Conservation (phyloP, 805 yeast genomes). For the Kluyveromyces wickerhamii region DNA sequence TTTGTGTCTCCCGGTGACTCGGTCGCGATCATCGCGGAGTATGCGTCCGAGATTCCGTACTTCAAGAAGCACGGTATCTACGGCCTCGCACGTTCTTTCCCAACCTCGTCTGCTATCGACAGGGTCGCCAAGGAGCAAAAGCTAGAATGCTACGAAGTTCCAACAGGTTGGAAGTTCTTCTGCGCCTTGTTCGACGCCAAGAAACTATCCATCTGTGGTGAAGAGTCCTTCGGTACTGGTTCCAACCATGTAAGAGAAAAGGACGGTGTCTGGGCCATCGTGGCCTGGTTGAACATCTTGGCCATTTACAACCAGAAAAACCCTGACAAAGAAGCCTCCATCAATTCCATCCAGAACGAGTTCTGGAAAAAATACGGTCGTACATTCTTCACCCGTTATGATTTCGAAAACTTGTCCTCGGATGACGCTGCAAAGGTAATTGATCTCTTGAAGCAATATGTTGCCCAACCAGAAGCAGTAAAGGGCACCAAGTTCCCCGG, state of each 20-base stretch:
- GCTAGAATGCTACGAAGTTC: conserved; percentile 81
- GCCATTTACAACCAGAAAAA: conserved; percentile 67
- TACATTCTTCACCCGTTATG: conserved; percentile 94
- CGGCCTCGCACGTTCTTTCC: conserved; percentile 96
- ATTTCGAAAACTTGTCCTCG: conserved; percentile 73
- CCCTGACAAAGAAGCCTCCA: conserved; percentile 55
- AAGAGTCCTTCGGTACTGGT: conserved; percentile 97
- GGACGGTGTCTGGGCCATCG: conserved; percentile 96
- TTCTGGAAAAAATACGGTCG: conserved; percentile 94
- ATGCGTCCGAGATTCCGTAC: conserved; percentile 88
- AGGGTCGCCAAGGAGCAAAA: conserved; percentile 76
- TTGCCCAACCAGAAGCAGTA: conserved; percentile 31
- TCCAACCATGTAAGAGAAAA: conserved; percentile 95
- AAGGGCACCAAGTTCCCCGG: conserved; percentile 46
- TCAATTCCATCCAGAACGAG: conserved; percentile 67
- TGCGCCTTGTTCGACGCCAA: conserved; percentile 91
- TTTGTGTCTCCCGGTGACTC: conserved; percentile 98
- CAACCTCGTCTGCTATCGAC: conserved; percentile 91
- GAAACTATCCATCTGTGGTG: conserved; percentile 94
- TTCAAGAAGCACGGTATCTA: conserved; percentile 76
- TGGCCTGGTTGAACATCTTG: conserved; percentile 93
- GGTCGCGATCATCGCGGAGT: conserved; percentile 94
- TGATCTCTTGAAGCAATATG: conserved; percentile 38
- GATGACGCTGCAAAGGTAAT: conserved; percentile 72
- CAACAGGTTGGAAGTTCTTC: conserved; percentile 98